Conservation (phyloP, 495 filamentous ascomycete species). For the Penicillium turbatum region DNA sequence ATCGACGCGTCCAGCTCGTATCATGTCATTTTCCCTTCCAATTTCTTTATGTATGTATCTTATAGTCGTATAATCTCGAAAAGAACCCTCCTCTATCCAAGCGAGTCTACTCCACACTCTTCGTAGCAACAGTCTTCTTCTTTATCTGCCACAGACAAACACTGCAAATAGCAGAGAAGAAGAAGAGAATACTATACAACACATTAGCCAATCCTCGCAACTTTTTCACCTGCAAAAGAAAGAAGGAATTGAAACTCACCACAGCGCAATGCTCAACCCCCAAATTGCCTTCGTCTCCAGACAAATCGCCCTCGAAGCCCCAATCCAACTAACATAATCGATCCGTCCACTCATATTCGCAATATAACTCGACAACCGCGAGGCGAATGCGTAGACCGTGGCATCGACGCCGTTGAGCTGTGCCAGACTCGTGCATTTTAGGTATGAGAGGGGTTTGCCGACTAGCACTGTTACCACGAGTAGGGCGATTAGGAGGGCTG, state of each 20-base stretch:
- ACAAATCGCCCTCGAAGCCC: slow-evolving; percentile 66
- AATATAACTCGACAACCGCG: slow-evolving; percentile 38
- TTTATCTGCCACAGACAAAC: slow-evolving; percentile 56
- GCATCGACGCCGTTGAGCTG: slow-evolving; percentile 30
- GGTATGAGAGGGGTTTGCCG: slow-evolving; percentile 74
- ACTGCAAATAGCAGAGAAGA: slow-evolving; percentile 57
- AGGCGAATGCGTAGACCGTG: slow-evolving; percentile 43
- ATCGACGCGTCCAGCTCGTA: background rate
- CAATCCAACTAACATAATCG: slow-evolving; percentile 57
- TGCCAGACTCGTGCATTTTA: slow-evolving; percentile 63
- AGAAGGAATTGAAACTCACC: slow-evolving; percentile 38
- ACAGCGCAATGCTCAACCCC: slow-evolving; percentile 81
- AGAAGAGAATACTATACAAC: slow-evolving; percentile 60
- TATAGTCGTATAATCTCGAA: no score
- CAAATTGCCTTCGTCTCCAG: slow-evolving; percentile 84
- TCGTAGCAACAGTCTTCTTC: slow-evolving; percentile 36
- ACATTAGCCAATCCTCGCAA: slow-evolving; percentile 1
- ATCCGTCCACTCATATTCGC: slow-evolving; percentile 40
- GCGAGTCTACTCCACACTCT: slow-evolving; percentile 16
- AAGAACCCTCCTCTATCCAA: no score
- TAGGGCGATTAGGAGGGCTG: slow-evolving; percentile 63
- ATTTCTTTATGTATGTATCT: no score
- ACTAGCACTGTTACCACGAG: slow-evolving; percentile 66
- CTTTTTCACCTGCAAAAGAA: background rate
- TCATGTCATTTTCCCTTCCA: no score